These are phyloP conservation scores for Ascomycota sp. DNA, from an alignment of 2,329 filamentous ascomycete genomes.

Conservation along the genomic window DNA sequence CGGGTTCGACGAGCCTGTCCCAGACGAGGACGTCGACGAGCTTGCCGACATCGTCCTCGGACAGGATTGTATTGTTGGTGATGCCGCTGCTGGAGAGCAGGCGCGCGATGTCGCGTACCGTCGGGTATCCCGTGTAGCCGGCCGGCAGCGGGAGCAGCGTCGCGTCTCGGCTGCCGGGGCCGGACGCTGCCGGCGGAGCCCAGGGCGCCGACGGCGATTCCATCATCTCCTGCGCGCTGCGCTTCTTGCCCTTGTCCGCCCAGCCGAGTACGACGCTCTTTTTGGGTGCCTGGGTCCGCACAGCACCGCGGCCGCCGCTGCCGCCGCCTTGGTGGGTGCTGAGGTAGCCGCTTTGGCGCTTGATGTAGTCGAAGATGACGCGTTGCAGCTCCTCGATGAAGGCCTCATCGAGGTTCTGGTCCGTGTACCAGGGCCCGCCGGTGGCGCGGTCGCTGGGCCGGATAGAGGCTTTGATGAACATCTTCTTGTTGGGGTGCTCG, in stretches of 20 bases:
- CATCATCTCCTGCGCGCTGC: constrained; percentile 21
- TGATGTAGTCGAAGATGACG: constrained; percentile 55
- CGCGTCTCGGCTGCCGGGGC: constrained; percentile 11
- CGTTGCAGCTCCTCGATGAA: constrained; percentile 64
- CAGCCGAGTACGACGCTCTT: constrained; percentile 33
- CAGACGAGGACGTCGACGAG: constrained; percentile 75
- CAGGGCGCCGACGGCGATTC: constrained; percentile 10
- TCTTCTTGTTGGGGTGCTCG: constrained; percentile 77
- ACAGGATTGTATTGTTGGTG: constrained; percentile 49
- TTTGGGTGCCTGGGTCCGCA: constrained; percentile 27
- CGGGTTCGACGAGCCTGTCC: constrained; percentile 62
- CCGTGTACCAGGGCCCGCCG: constrained; percentile 86
- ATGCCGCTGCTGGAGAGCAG: constrained; percentile 50
- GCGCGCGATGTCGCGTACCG: constrained; percentile 54
- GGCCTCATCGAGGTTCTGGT: constrained; percentile 71
- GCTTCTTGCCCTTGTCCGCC: constrained; percentile 26
- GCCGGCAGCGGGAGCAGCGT: constrained; percentile 34
- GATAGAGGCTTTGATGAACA: constrained; percentile 81
- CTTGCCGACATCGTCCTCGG: constrained; percentile 61
- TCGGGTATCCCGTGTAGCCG: constrained; percentile 62
- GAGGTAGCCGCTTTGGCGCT: constrained; percentile 49
- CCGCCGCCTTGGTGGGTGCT: constrained; percentile 13
- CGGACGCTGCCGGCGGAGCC: constrained; percentile 2
- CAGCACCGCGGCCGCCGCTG: constrained; percentile 5
- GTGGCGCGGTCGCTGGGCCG: constrained; percentile 77